Percentiles rank a stretch among this genome's conserved stretches.
These are phyloP conservation scores for Eucalyptus decipiens DNA, from an alignment of 345 rosid species.

Conservation along the genomic window DNA sequence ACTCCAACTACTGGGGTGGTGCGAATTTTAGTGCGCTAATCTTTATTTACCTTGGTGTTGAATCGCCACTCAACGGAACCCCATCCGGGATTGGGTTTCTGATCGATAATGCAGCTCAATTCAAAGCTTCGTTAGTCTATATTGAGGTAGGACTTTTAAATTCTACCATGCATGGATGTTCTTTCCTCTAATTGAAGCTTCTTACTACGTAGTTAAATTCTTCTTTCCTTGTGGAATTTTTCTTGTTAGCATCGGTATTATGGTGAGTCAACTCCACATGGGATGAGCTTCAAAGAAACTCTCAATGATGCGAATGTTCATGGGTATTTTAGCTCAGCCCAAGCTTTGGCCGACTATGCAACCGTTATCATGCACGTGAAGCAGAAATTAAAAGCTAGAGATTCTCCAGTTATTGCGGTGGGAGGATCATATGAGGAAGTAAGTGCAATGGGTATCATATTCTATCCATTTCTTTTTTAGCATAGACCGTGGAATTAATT, in stretches of 20 bases:
- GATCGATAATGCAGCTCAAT: slow-evolving; percentile 13
- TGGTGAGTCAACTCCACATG: not conserved
- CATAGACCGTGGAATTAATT: not conserved
- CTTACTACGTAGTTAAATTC: not conserved
- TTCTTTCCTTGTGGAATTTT: not conserved
- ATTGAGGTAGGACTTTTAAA: slow-evolving; percentile 21
- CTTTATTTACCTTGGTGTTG: slow-evolving; percentile 31
- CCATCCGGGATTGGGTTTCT: slow-evolving; percentile 11
- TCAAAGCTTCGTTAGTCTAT: slow-evolving; percentile 24
- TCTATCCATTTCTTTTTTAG: not conserved
- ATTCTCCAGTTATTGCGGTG: not conserved
- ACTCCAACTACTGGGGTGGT: slow-evolving; percentile 40
- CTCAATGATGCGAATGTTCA: not conserved
- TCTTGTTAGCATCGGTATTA: not conserved
- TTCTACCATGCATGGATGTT: not conserved
- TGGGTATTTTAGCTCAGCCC: not conserved
- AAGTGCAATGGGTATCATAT: not conserved
- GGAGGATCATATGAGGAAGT: not conserved
- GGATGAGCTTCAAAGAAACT: not conserved
- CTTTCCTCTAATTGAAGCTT: not conserved
- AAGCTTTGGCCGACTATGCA: not conserved
- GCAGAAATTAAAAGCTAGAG: not conserved
- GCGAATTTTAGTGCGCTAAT: slow-evolving; percentile 25
- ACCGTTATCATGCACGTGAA: not conserved
- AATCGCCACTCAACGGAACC: slow-evolving; percentile 14